These are phyloP conservation scores for Kluyveromyces siamensis DNA, from an alignment of 805 yeast genomes.

Conservation along the genomic window DNA sequence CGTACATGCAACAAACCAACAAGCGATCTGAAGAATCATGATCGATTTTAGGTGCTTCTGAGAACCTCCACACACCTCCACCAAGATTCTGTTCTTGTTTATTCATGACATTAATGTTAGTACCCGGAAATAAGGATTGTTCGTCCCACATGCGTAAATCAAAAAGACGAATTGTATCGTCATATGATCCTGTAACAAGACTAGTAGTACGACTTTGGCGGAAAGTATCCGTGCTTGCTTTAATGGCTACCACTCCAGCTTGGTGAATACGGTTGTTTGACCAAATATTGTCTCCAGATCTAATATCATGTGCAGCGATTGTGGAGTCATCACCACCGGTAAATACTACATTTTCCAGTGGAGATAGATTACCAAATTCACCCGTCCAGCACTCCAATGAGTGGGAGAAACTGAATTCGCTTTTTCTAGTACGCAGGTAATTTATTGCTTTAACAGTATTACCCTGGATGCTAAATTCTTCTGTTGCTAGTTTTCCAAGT, in stretches of 20 bases:
- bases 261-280: slow-evolving; percentile 53
- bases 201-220: slow-evolving; percentile 20
- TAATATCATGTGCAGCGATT: slow-evolving; percentile 64
- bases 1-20: slow-evolving; percentile 88
- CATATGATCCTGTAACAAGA: slow-evolving; percentile 78
- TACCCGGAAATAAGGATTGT: slow-evolving; percentile 35
- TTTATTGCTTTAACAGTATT: neutral
- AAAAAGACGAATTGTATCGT: slow-evolving; percentile 60
- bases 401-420: slow-evolving; percentile 35
- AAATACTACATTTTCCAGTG: slow-evolving; percentile 48
- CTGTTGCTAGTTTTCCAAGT: slow-evolving; percentile 7
- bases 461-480: slow-evolving; percentile 11
- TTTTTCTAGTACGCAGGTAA: neutral
- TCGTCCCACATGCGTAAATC: slow-evolving; percentile 54
- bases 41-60: slow-evolving; percentile 41
- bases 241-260: slow-evolving; percentile 85
- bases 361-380: slow-evolving; percentile 50
- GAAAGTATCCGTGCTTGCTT: slow-evolving; percentile 31
- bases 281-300: slow-evolving; percentile 29
- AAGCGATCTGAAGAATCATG: slow-evolving; percentile 35
- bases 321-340: slow-evolving; percentile 89
- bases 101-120: slow-evolving; percentile 40
- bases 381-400: slow-evolving; percentile 86
- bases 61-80: slow-evolving; percentile 94
- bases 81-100: slow-evolving; percentile 45